Conservation (phyloP, 495 filamentous ascomycete genomes). For the Acidiella bohemica region DNA sequence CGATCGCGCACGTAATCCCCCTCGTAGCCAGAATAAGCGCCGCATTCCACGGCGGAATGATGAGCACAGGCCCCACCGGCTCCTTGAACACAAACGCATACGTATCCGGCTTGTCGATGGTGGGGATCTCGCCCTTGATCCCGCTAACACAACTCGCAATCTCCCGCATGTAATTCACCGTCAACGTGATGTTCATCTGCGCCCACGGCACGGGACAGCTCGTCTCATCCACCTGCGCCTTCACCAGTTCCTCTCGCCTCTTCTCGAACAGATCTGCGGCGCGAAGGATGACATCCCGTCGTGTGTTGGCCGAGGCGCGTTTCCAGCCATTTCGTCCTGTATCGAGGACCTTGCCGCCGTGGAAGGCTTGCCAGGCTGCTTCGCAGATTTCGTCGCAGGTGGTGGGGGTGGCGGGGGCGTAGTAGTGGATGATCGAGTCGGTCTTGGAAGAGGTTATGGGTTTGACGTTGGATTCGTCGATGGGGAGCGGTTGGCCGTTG, state of each 20-base stretch:
- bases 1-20: constrained; percentile 21
- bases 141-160: constrained; percentile 19
- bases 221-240: constrained; percentile 20
- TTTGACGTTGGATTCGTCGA: constrained; percentile 3
- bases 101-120: constrained; percentile 22
- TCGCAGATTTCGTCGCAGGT: constrained; percentile 15
- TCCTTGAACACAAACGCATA: constrained; percentile 25
- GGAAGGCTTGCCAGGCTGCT: constrained; percentile 15
- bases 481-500: constrained; percentile 8
- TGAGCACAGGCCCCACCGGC: constrained; percentile 22
- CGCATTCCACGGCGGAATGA: constrained; percentile 26
- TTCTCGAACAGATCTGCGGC: constrained; percentile 11
- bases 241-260: constrained; percentile 8
- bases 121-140: constrained; percentile 20
- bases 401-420: constrained; percentile 3
- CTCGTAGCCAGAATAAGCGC: constrained; percentile 23
- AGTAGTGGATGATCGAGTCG: constrained; percentile 15
- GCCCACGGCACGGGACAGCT: constrained; percentile 21
- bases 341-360: constrained; percentile 5
- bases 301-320: constrained; percentile 10
- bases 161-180: constrained; percentile 20
- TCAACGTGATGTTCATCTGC: constrained; percentile 15
- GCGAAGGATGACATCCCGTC: constrained; percentile 13
- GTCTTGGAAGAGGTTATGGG: constrained; percentile 13
- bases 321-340: constrained; percentile 19